Percentiles rank a stretch among this genome's conserved stretches.
Conservation (phyloP, 176 grass and related monocot genomes). For the Lolium multiflorum region DNA sequence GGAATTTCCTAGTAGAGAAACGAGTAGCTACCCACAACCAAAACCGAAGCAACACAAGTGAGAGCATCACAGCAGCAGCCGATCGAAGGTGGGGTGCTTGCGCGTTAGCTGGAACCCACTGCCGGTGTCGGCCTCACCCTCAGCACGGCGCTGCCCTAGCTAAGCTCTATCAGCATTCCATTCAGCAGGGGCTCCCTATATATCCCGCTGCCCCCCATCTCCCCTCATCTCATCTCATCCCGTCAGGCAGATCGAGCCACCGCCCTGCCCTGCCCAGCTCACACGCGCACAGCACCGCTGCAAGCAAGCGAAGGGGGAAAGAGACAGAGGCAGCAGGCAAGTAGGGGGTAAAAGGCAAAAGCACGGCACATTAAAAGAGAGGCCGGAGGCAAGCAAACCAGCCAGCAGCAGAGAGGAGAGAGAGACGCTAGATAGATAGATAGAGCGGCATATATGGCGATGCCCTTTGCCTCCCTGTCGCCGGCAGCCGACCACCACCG, state of each 20-base stretch:
- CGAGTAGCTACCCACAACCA: too few relatives aligned
- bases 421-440: not conserved
- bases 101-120: constrained; percentile 43
- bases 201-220: not conserved
- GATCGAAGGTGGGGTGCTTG: not conserved
- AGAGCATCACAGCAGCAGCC: too few relatives aligned
- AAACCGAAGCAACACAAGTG: too few relatives aligned
- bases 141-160: not conserved
- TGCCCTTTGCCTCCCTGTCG: constrained; percentile 78
- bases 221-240: not conserved
- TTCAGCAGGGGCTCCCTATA: constrained; percentile 28
- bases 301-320: constrained; percentile 47
- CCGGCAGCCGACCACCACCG: constrained; percentile 65
- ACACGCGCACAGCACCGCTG: constrained; percentile 17
- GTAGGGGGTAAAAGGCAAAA: constrained; percentile 59
- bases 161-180: constrained; percentile 15
- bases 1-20: too few relatives aligned
- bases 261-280: not conserved
- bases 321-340: constrained; percentile 38
- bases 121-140: constrained; percentile 46
- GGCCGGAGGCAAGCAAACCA: constrained; percentile 1
- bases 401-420: constrained; percentile 14
- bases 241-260: constrained; percentile 14
- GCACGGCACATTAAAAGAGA: constrained; percentile 64
- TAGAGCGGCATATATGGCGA: constrained; percentile 70